Conservation (phyloP, 192 early-diverging fungal species). For the Rhizophagus prolifer region DNA sequence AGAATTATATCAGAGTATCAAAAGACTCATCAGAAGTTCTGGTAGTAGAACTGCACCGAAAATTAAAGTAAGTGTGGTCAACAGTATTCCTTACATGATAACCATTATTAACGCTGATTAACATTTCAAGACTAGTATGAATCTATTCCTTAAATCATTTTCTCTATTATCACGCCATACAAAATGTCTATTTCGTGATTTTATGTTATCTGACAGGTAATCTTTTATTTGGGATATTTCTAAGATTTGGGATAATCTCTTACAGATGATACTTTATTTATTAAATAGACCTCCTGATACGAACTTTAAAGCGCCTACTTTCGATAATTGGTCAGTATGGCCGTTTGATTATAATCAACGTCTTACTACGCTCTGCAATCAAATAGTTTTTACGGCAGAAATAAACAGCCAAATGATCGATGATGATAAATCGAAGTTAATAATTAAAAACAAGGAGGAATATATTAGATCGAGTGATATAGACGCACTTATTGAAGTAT, state of each 20-base stretch:
- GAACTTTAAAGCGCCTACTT: not conserved
- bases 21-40: not conserved
- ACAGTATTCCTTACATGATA: no score
- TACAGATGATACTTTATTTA: not conserved
- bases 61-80: not conserved
- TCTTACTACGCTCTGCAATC: constrained; percentile 9
- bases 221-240: not conserved
- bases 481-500: constrained; percentile 6
- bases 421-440: not conserved
- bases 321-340: not conserved
- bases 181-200: constrained; percentile 16
- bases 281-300: not conserved
- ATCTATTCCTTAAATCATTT: not conserved
- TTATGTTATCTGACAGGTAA: constrained; percentile 9
- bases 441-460: not conserved
- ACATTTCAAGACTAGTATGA: not conserved
- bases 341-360: not conserved
- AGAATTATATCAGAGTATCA: constrained; percentile 24
- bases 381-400: not conserved
- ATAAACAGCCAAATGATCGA: no score
- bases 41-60: not conserved
- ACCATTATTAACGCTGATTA: no score
- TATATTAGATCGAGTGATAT: not conserved
- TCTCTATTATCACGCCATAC: not conserved
- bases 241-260: not conserved